phyloP scores from a whole-genome alignment of 2,329 filamentous ascomycete genomes.

The Leptographium galeiforme region DNA sequence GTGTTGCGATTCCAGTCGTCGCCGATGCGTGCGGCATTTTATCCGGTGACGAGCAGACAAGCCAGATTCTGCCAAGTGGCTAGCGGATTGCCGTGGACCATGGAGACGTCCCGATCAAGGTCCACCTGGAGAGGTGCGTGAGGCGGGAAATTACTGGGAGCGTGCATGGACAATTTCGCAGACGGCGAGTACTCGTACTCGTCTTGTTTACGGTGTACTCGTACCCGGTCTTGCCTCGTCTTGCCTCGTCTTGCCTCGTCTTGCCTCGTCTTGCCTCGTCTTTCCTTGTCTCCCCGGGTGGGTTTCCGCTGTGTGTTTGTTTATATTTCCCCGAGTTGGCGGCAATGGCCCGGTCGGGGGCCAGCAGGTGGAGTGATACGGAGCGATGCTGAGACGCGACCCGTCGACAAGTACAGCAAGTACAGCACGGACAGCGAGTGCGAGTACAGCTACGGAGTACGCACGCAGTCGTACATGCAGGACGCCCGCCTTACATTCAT shows the following conservation, averaged over 20 bases:
- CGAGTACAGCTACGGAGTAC: background rate
- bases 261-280: background rate
- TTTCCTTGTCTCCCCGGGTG: too few relatives aligned
- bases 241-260: too few relatives aligned
- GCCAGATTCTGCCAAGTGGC: constrained; percentile 9
- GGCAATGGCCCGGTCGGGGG: constrained; percentile 5
- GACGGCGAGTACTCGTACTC: too few relatives aligned
- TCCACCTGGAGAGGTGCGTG: constrained; percentile 2
- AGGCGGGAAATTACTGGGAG: constrained; percentile 3
- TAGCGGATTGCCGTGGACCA: background rate
- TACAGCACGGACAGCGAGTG: background rate
- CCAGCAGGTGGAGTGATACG: constrained; percentile 3
- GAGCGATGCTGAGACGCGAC: background rate
- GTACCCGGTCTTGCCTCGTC: background rate
- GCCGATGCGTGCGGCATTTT: constrained; percentile 8
- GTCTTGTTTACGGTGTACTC: background rate
- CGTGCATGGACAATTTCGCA: constrained; percentile 4
- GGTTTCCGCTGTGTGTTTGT: background rate
- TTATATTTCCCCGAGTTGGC: background rate
- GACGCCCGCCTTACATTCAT: background rate
- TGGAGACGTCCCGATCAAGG: background rate
- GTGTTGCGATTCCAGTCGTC: background rate
- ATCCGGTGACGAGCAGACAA: background rate
- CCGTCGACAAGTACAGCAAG: too few relatives aligned
- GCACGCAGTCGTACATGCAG: constrained; percentile 7